Conservation (phyloP, 768 basidiomycete species). For the Solioccasus polychromus region DNA sequence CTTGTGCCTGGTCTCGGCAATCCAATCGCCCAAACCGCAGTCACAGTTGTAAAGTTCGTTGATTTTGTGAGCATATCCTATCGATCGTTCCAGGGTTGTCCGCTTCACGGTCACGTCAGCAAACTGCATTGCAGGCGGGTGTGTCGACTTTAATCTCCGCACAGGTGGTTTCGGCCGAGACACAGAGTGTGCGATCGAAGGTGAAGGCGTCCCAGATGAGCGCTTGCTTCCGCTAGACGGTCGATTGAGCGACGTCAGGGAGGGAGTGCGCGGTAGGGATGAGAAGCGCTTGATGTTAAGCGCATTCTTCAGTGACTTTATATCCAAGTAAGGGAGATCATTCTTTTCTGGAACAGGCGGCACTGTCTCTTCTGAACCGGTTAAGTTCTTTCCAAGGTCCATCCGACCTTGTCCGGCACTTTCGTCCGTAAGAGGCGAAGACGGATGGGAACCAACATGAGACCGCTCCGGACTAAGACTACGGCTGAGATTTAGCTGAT, state of each 20-base stretch:
- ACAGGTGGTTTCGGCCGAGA: constrained; percentile 18
- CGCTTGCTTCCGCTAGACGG: constrained; percentile 21
- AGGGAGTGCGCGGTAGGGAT: constrained; percentile 67
- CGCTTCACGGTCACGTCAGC: constrained; percentile 57
- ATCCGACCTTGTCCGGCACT: constrained; percentile 14
- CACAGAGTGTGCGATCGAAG: constrained; percentile 34
- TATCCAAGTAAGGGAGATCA: constrained; percentile 21
- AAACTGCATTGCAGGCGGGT: constrained; percentile 71
- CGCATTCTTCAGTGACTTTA: constrained; percentile 24
- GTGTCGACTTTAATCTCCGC: constrained; percentile 34
- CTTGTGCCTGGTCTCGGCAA: constrained; percentile 51
- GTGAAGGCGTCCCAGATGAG: constrained; percentile 25
- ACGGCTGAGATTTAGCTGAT: constrained; percentile 2
- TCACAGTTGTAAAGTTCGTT: constrained; percentile 76
- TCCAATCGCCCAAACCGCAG: constrained; percentile 78
- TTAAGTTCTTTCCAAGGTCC: constrained; percentile 17
- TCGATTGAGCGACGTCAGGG: constrained; percentile 42
- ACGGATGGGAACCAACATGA: constrained; percentile 4
- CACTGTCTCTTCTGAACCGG: constrained; percentile 16
- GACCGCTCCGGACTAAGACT: constrained; percentile 14
- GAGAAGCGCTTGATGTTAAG: constrained; percentile 43
- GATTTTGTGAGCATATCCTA: constrained; percentile 76
- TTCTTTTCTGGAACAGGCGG: constrained; percentile 31
- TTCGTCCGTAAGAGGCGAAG: constrained; percentile 22
- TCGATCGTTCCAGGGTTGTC: constrained; percentile 63